phyloP scores from a whole-genome alignment of 73 alveolate species.

The Paramecium tetraurelia region DNA sequence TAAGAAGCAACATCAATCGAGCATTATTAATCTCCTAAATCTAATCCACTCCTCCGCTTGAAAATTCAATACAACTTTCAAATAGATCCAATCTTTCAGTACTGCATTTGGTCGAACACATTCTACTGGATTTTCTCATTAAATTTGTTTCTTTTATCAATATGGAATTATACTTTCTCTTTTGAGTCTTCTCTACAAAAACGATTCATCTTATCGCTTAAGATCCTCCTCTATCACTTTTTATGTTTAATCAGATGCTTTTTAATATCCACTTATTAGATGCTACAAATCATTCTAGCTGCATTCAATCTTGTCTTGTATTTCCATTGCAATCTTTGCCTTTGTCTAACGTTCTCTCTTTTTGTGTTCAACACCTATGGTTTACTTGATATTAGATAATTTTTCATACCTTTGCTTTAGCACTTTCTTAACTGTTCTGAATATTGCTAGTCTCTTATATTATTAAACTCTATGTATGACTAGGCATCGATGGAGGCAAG shows the following conservation, averaged over 20 bases:
- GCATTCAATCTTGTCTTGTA: background rate
- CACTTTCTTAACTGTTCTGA: background rate
- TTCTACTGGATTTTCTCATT: background rate
- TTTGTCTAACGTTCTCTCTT: background rate
- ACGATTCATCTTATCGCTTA: background rate
- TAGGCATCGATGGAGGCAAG: background rate
- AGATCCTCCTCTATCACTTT: background rate
- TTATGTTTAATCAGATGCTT: background rate
- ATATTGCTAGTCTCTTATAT: background rate
- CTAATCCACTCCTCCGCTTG: background rate
- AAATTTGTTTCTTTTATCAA: background rate
- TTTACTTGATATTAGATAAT: background rate
- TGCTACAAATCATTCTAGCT: background rate
- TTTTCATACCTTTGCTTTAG: background rate
- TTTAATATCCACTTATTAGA: background rate
- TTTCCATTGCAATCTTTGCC: conserved; percentile 15
- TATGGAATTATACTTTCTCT: background rate
- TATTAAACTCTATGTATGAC: background rate
- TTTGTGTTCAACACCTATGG: background rate
- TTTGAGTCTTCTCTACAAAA: background rate
- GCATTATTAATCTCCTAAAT: background rate
- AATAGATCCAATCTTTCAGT: background rate
- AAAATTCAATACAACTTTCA: conserved; percentile 15
- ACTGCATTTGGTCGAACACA: conserved; percentile 8
- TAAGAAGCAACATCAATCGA: background rate